phyloP scores from a whole-genome alignment of 2,329 filamentous ascomycete species.

The Penicillium psychrosexuale region DNA sequence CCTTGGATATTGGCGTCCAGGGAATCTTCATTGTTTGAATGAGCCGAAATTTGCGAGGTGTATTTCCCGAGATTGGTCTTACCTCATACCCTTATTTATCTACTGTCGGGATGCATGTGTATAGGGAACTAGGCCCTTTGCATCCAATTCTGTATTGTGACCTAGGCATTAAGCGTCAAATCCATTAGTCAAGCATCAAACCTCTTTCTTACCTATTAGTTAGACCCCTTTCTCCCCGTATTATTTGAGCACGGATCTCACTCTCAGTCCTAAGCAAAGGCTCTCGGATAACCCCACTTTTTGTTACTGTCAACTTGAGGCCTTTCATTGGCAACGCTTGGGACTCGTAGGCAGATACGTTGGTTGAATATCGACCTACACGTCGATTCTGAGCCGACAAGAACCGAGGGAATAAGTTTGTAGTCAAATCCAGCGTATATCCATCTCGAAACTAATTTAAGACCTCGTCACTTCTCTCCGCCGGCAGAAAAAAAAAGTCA shows the following conservation, averaged over 20 bases:
- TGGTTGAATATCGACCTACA: slow-evolving; percentile 3
- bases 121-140: background rate
- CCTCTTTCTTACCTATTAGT: background rate
- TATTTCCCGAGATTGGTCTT: background rate
- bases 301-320: slow-evolving; percentile 11
- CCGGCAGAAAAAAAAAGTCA: slow-evolving; percentile 10
- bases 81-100: background rate
- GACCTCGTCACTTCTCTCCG: slow-evolving; percentile 3
- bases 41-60: background rate
- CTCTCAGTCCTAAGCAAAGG: background rate
- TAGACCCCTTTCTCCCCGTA: background rate
- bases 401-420: background rate
- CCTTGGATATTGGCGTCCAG: background rate
- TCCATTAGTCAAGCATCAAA: slow-evolving; percentile 4
- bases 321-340: slow-evolving; percentile 15
- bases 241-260: background rate
- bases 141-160: slow-evolving; percentile 19
- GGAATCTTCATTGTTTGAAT: background rate
- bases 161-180: slow-evolving; percentile 15
- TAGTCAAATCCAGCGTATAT: background rate
- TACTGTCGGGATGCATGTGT: background rate
- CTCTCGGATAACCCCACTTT: slow-evolving; percentile 23
- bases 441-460: background rate
- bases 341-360: background rate
- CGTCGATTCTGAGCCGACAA: slow-evolving; percentile 2